Evolutionary conservation across 208 protist species (phyloP), one percentile per base, ranked within the genome.

Genomic region (Trypanosoma mega): DNA sequence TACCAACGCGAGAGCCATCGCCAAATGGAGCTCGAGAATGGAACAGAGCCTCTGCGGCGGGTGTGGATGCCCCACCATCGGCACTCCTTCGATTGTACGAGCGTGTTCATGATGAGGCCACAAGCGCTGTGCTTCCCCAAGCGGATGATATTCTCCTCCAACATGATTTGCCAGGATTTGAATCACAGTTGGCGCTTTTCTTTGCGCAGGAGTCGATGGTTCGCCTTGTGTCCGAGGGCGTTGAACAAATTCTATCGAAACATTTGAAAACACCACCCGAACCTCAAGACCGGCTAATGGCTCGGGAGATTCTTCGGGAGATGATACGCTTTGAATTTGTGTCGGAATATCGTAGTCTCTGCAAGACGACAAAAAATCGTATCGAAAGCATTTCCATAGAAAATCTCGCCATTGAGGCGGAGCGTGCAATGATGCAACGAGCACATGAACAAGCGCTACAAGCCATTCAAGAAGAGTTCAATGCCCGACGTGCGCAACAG

Each of bases 171-270:
- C 47, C 49, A 21, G 60, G 31, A 18, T 66, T 66, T 50, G 60
- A 66, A 23, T 8, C 48, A 1, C 60, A 66, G 31, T 66, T 30
- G 31, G 60, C 60, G 0, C 6, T 65, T 30, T 73, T 67, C 39
- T 20, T 63, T 3, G 31, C 43, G 14, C 16, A 73, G 30, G 31
- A 30, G 3, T 4, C n/a, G 26, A 61, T 56, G 21, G 3, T 21
- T 23, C 16, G 56, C 0, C 9, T 52, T n/a, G 24, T 62, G 14
- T 41, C 47, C 16, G 30, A 18, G 1, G 18, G 0, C 36, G 48
- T 51, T 9, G 39, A 55, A 14, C 46, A n/a, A 3, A 21, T 66
- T n/a, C 11, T 66, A 8, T 9, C n/a, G n/a, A 12, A 2, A 44
- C 52, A 51, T 41, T 20, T 45, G 8, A 14, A 27, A 33, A 16